phyloP scores from a whole-genome alignment of 345 rosid species.

The Bruguiera parviflora region DNA sequence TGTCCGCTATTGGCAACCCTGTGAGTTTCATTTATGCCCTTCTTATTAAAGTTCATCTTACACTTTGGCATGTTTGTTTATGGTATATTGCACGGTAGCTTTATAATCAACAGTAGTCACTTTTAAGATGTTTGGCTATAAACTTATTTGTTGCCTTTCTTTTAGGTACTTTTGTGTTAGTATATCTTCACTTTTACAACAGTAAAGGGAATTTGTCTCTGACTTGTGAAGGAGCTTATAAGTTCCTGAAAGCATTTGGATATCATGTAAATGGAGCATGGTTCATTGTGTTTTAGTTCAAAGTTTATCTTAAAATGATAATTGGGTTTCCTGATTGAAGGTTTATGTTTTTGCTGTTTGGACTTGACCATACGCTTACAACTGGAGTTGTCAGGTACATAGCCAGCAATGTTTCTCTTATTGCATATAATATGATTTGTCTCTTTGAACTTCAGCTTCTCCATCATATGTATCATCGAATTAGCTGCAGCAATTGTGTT shows the following conservation, averaged over 20 bases:
- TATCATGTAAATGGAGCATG: background rate
- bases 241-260: conserved; percentile 5
- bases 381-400: conserved; percentile 90
- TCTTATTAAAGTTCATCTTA: background rate
- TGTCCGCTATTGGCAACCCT: conserved; percentile 92
- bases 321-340: conserved; percentile 11
- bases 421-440: no score
- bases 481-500: background rate
- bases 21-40: conserved; percentile 42
- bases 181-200: no score
- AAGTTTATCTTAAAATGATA: background rate
- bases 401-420: background rate
- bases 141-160: no score
- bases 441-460: no score
- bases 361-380: conserved; percentile 94
- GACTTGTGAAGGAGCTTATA: background rate
- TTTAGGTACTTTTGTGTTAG: no score
- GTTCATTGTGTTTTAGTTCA: background rate
- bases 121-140: background rate
- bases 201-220: background rate
- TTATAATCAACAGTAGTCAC: background rate
- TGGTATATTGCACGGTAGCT: background rate
- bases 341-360: conserved; percentile 57
- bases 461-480: background rate
- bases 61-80: background rate